Conservation (phyloP, 2,329 filamentous ascomycete genomes). For the Penicillium sp. region DNA sequence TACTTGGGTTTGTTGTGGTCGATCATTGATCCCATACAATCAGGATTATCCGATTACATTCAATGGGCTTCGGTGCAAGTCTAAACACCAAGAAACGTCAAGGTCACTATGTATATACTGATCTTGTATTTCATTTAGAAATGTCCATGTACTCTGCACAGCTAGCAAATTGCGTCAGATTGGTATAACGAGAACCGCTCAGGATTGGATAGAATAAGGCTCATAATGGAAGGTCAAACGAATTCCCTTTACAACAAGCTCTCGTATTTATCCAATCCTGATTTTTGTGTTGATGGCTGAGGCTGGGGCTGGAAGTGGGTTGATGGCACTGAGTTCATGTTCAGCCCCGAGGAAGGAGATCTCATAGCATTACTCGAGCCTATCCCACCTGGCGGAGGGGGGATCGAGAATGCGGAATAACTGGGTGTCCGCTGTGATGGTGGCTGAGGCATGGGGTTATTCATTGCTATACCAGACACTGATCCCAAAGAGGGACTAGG, state of each 20-base stretch:
- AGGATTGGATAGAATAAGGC: constrained; percentile 8
- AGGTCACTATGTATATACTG: not conserved
- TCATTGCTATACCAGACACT: constrained; percentile 25
- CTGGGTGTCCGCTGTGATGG: constrained; percentile 24
- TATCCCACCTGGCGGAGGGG: constrained; percentile 33
- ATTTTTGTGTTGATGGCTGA: constrained; percentile 28
- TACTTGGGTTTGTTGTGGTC: not conserved
- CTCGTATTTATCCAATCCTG: constrained; percentile 54
- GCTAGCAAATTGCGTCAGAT: constrained; percentile 5
- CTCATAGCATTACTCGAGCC: constrained; percentile 20
- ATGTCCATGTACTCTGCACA: constrained; percentile 6
- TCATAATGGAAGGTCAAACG: not conserved
- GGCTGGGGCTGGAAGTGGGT: constrained; percentile 20
- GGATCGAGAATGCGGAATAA: constrained; percentile 40
- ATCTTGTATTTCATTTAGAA: not conserved
- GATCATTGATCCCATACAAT: not conserved
- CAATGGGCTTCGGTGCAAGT: not conserved
- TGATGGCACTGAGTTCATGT: constrained; percentile 21
- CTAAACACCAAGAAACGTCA: not conserved
- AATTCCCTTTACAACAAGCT: constrained; percentile 46
- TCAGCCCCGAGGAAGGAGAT: constrained; percentile 15
- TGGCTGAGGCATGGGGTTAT: constrained; percentile 13
- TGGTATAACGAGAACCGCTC: constrained; percentile 3
- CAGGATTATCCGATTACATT: not conserved
- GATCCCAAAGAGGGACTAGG: constrained; percentile 22